phyloP scores from a whole-genome alignment of 2,329 filamentous ascomycete species.

The Neopestalotiopsis rosae region DNA sequence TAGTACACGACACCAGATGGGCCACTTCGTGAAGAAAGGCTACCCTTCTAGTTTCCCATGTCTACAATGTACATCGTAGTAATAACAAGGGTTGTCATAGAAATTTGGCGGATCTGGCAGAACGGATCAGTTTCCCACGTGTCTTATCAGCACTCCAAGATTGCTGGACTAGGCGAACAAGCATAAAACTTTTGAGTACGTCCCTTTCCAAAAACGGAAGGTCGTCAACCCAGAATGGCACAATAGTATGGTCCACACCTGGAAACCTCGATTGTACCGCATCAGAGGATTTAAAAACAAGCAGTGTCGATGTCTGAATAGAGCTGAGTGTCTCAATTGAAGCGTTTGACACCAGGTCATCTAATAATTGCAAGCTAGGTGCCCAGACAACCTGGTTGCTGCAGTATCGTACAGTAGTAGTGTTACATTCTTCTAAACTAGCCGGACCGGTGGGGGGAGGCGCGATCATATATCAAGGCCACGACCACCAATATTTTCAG shows the following conservation, averaged over 20 bases:
- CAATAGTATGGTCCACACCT: background rate
- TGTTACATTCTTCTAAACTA: conserved; percentile 7
- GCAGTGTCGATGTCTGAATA: background rate
- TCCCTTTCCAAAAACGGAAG: conserved; percentile 8
- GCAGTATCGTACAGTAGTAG: conserved; percentile 8
- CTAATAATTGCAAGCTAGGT: background rate
- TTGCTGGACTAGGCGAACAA: background rate
- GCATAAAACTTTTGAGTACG: background rate
- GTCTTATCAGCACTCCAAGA: conserved; percentile 11
- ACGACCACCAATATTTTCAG: background rate
- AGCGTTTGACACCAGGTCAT: background rate
- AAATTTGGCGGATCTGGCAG: background rate
- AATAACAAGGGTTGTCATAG: background rate
- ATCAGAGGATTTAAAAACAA: background rate
- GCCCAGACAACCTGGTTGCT: background rate
- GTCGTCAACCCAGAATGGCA: background rate
- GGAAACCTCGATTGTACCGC: too few relatives aligned
- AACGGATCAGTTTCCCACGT: conserved; percentile 6
- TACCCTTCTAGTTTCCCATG: too few relatives aligned
- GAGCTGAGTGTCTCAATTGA: background rate
- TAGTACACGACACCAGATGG: too few relatives aligned
- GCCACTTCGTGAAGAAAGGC: too few relatives aligned
- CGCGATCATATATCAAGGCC: background rate
- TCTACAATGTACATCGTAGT: too few relatives aligned
- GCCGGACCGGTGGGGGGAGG: background rate